These are phyloP conservation scores for Fraxinus pennsylvanica DNA, from an alignment of 257 asterid genomes.

Conservation along the genomic window DNA sequence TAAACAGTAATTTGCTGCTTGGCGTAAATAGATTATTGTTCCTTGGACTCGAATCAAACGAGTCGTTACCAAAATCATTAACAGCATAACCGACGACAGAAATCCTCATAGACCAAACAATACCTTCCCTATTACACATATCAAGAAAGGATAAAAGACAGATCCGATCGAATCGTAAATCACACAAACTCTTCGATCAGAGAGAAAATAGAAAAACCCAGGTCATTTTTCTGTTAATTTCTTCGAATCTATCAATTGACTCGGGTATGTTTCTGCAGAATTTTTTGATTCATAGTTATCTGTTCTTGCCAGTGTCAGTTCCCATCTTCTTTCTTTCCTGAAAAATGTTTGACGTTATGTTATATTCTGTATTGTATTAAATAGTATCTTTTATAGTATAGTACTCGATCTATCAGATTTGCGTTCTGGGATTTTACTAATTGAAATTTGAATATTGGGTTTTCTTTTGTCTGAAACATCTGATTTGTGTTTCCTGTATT, in stretches of 20 bases:
- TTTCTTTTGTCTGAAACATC: not conserved
- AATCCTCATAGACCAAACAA: conserved; percentile 23
- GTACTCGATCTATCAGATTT: not conserved
- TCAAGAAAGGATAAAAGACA: conserved; percentile 11
- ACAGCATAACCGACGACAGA: conserved; percentile 42
- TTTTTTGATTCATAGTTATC: conserved; percentile 21
- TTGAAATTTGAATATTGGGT: not conserved
- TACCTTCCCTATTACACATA: not conserved
- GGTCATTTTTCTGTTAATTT: conserved; percentile 25
- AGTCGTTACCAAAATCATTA: conserved; percentile 17
- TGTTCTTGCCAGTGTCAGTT: not conserved
- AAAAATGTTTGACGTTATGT: no score
- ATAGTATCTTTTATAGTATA: no score
- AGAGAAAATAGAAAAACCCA: not conserved
- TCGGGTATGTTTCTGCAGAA: conserved; percentile 20
- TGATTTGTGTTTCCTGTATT: not conserved
- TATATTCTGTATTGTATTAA: not conserved
- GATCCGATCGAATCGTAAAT: conserved; percentile 24
- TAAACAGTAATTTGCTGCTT: not conserved
- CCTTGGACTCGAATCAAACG: conserved; percentile 22
- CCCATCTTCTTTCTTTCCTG: not conserved
- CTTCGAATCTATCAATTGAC: not conserved
- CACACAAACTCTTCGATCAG: not conserved
- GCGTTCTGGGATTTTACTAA: not conserved
- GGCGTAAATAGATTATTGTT: not conserved